Evolutionary conservation across 371 early-diverging fungal genomes (phyloP), one percentile per base, ranked within the genome.

Genomic region (Actinomucor elegans): DNA sequence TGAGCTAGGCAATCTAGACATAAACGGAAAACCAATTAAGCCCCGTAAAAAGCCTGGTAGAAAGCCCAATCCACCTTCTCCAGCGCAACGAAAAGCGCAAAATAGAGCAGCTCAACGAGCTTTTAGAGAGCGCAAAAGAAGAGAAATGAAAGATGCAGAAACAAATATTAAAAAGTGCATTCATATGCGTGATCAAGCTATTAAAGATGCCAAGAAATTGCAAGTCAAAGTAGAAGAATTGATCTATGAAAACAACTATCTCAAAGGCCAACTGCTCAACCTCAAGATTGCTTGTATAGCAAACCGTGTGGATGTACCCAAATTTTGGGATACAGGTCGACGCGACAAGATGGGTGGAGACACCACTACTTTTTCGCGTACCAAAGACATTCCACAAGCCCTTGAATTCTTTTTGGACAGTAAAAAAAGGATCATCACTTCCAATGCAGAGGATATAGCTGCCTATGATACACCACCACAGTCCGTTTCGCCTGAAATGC

Each of bases 81-180:
- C 83, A 23, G 76, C 84, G 24, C 80, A 82, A 48, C 75, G 89
- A 28, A 85, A 87, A 34, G 87, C 83, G 15, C 91, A 90, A 52
- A 90, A 90, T 53, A 70, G 91, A 26, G 86, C 84, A 9, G 89
- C 89, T 1, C 90, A 90, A 62, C 73, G 87, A 23, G 88, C 88
- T 1, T 90, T 89, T 59, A 80, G 91, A 8, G 87, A 87, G 63
- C 78, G 91, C 3, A 91, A 88, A 47, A 79, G 87, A 58, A 80
- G 75, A n/a, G 84, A 89, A 52, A 84, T 88, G 53, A 76, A 76
- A 24, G 88, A 86, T 20, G 79, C 89, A 1, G 89, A 91, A 46
- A 67, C 61, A 3, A 84, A 56, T 6, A 60, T 66, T 20, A 59
- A 64, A 51, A 56, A 56, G 10, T 66, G 58, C n/a, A 37, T 69